These are phyloP conservation scores for Arthrobotrys megalospora DNA, from an alignment of 2,329 filamentous ascomycete species.

Conservation along the genomic window DNA sequence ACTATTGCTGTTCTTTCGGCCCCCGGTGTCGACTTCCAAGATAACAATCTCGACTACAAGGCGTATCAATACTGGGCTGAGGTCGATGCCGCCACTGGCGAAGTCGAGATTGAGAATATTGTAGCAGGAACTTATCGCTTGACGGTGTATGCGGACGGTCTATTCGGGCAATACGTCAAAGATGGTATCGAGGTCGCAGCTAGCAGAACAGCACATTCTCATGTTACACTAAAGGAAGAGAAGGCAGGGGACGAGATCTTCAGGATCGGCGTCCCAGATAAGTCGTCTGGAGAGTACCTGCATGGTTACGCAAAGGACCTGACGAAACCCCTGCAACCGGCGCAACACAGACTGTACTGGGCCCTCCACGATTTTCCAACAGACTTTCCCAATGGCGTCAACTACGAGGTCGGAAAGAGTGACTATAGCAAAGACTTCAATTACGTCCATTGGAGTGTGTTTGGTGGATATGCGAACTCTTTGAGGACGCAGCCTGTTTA, in stretches of 20 bases:
- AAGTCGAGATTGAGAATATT: constrained; percentile 72
- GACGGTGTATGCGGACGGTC: constrained; percentile 75
- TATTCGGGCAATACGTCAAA: constrained; percentile 75
- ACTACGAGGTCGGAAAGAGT: constrained; percentile 73
- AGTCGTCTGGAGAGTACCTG: constrained; percentile 74
- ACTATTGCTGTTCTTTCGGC: constrained; percentile 74
- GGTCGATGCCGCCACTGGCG: constrained; percentile 69
- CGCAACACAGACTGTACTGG: constrained; percentile 76
- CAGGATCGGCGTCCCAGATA: constrained; percentile 76
- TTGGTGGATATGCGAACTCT: constrained; percentile 73
- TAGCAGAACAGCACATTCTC: constrained; percentile 67
- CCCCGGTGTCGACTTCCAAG: constrained; percentile 73
- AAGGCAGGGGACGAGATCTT: constrained; percentile 74
- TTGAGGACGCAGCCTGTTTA: constrained; percentile 67
- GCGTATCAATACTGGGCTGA: constrained; percentile 77
- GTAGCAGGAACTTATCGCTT: constrained; percentile 75
- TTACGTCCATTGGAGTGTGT: constrained; percentile 78
- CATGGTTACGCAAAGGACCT: constrained; percentile 73
- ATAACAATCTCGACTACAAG: constrained; percentile 73
- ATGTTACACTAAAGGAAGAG: constrained; percentile 72
- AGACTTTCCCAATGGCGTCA: constrained; percentile 75
- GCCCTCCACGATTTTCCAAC: constrained; percentile 73
- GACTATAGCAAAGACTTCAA: constrained; percentile 72
- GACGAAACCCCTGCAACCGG: constrained; percentile 71
- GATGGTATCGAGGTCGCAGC: constrained; percentile 71